These are phyloP conservation scores for Candida lessepsii DNA, from an alignment of 805 yeast species.

Conservation along the genomic window DNA sequence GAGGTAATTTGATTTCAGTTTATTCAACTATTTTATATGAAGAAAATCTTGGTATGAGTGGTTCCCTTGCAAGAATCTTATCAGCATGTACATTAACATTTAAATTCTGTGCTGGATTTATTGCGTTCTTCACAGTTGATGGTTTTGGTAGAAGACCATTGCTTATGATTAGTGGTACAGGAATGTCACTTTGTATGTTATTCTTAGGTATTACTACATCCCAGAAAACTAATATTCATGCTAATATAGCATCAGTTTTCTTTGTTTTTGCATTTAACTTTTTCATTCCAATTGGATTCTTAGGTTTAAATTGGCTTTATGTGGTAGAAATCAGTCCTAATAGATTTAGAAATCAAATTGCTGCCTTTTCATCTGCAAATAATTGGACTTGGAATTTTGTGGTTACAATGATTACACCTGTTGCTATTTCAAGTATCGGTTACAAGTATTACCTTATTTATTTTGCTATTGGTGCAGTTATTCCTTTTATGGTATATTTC, in stretches of 20 bases:
- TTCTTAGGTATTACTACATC: slow-evolving; percentile 52
- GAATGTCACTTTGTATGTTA: slow-evolving; percentile 41
- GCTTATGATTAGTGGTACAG: slow-evolving; percentile 37
- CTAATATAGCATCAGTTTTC: slow-evolving; percentile 23
- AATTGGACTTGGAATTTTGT: slow-evolving; percentile 59
- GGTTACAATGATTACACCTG: slow-evolving; percentile 63
- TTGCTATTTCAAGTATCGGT: slow-evolving; percentile 41
- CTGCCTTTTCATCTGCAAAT: slow-evolving; percentile 52
- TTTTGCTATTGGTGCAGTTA: slow-evolving; percentile 55
- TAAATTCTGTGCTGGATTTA: slow-evolving; percentile 38
- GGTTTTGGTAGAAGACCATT: slow-evolving; percentile 37
- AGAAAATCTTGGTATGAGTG: slow-evolving; percentile 41
- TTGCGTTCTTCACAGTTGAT: slow-evolving; percentile 46
- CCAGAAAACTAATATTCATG: not conserved
- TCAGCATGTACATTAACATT: slow-evolving; percentile 43
- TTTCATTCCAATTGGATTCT: slow-evolving; percentile 30
- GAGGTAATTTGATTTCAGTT: slow-evolving; percentile 44
- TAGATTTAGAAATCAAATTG: slow-evolving; percentile 52
- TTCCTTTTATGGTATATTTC: slow-evolving; percentile 50
- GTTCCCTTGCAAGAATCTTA: slow-evolving; percentile 36
- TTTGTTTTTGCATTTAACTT: slow-evolving; percentile 49
- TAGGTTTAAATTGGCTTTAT: slow-evolving; percentile 47
- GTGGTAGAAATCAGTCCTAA: slow-evolving; percentile 57
- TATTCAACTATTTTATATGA: slow-evolving; percentile 39
- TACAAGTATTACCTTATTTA: slow-evolving; percentile 72